Evolutionary conservation across 768 basidiomycete genomes (phyloP), one percentile per base, ranked within the genome.

Genomic region (Guyanaporus albipodus): DNA sequence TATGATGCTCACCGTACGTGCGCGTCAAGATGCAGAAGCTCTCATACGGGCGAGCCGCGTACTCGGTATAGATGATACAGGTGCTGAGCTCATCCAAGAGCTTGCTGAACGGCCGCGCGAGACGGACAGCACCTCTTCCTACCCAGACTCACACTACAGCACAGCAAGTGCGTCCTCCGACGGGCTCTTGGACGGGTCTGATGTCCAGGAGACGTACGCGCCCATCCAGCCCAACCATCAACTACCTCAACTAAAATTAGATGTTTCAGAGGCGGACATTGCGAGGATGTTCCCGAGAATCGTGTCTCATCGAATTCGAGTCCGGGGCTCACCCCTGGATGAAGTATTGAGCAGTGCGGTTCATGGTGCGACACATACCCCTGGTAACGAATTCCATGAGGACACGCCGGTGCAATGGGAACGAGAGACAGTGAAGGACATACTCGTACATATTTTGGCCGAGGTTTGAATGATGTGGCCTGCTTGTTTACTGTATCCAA

Each of bases 221-320:
- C 23, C 29, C 19, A 19, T 19, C 48, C 7, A 37, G 31, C 40
- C 9, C 39, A 15, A 42, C 31, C 12, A 46, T 46, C 43, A 44
- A 24, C 31, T 38, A 2, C 61, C 64, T 19, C 57, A 60, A 40
- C 55, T 56, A 35, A 58, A 68, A 28, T 55, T 83, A 52, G 84
- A 85, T 47, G 80, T 86, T 4, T 83, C 83, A 6, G 85, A 87
- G 61, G 81, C 82, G 46, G 85, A 91, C 55, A 73, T 87, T 52
- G 84, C 84, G 46, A 75, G 85, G 48, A 80, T 88, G 23, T 77
- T 87, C 52, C 85, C 85, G 28, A 69, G 85, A 18, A 79, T 83
- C 0, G 74, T 91, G 24, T 82, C 84, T 7, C 89, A 91, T 67
- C 82, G 89, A 10, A 59, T 91, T 49, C 73, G 83, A 40, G 76